These are phyloP conservation scores for Spinacia oleracea DNA, from an alignment of 179 eudicot genomes.

Conservation along the genomic window DNA sequence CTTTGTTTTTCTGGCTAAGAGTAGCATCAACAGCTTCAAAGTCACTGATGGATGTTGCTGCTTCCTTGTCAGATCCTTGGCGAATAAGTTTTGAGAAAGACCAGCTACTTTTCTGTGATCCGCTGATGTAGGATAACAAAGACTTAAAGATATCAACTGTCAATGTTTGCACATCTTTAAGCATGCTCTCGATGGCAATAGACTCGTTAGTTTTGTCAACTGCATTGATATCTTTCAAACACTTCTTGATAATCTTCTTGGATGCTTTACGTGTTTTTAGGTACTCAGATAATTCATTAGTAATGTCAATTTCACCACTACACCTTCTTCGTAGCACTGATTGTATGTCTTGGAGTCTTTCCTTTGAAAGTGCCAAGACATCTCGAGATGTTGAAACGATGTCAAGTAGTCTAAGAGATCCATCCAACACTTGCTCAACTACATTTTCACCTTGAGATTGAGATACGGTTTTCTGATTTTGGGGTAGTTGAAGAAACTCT, in stretches of 20 bases:
- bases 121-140: conserved; percentile 21
- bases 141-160: conserved; percentile 25
- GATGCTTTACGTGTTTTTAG: conserved; percentile 20
- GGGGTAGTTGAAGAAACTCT: too few species aligned
- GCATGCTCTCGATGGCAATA: conserved; percentile 12
- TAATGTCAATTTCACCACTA: conserved; percentile 27
- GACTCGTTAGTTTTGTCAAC: conserved; percentile 6
- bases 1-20: conserved; percentile 25
- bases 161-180: conserved; percentile 31
- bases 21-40: conserved; percentile 30
- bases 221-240: conserved; percentile 27
- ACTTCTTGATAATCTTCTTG: conserved; percentile 36
- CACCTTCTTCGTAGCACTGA: conserved; percentile 35
- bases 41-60: conserved; percentile 9
- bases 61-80: conserved; percentile 9
- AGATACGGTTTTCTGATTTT: conserved; percentile 16
- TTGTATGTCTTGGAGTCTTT: conserved; percentile 27
- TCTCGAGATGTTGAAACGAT: conserved; percentile 35
- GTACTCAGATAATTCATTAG: conserved; percentile 24
- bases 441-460: conserved; percentile 17
- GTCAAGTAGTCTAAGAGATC: conserved; percentile 41
- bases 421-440: conserved; percentile 31
- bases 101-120: conserved; percentile 30
- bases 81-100: conserved; percentile 11
- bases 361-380: conserved; percentile 28